Conservation (phyloP, 129 eudicot genomes). For the Tagetes erecta region DNA sequence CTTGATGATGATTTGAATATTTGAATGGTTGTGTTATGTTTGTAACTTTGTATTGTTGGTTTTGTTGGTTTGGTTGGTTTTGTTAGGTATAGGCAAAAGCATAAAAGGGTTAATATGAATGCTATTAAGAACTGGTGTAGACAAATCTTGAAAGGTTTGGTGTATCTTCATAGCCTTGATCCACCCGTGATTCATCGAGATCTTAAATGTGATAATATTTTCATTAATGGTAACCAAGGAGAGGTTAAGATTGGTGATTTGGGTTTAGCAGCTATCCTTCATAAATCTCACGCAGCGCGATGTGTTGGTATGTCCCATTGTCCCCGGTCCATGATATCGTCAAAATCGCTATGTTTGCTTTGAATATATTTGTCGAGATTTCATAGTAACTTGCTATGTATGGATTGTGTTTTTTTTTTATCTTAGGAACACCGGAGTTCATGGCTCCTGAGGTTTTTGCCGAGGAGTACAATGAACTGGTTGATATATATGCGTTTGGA, state of each 20-base stretch:
- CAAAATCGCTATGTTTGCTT: not conserved
- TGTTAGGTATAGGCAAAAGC: conserved; percentile 83
- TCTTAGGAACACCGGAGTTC: conserved; percentile 91
- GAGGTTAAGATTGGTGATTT: conserved; percentile 96
- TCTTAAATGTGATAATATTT: conserved; percentile 90
- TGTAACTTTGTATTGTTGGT: too few relatives aligned
- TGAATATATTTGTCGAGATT: not conserved
- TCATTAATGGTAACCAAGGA: conserved; percentile 92
- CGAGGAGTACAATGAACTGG: conserved; percentile 87
- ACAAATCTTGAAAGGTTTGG: conserved; percentile 80
- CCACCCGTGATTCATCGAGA: conserved; percentile 52
- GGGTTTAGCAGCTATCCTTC: conserved; percentile 88
- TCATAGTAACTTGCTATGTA: not conserved
- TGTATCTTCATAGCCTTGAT: conserved; percentile 83
- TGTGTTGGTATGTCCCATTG: conserved; percentile 65
- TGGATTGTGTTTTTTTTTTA: not conserved
- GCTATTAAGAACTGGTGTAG: conserved; percentile 95
- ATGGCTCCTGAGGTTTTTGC: conserved; percentile 97
- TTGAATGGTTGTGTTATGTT: not conserved
- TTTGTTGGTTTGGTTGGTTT: not conserved
- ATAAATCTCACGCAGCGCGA: conserved; percentile 86
- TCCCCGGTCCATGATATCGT: not conserved
- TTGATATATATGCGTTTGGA: conserved; percentile 94
- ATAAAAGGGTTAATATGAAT: conserved; percentile 70
- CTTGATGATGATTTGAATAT: not conserved